These are phyloP conservation scores for Calonectria crousiana DNA, from an alignment of 2,329 filamentous ascomycete genomes.

Conservation along the genomic window DNA sequence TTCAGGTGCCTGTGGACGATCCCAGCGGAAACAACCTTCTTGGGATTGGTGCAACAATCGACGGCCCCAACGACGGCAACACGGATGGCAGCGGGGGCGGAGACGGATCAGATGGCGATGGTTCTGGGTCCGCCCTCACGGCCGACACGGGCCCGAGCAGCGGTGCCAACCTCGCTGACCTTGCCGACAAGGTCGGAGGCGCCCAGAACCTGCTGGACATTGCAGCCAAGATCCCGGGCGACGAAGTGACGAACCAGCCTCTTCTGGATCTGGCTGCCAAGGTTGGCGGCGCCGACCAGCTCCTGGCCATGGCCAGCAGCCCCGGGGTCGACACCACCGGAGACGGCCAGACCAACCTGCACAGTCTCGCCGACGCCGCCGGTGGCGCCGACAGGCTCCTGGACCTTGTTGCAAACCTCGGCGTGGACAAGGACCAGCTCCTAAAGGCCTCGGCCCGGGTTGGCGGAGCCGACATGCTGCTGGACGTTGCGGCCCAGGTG, in stretches of 20 bases:
- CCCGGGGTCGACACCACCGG: neutral
- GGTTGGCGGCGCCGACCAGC: conserved; percentile 2
- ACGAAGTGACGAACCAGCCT: neutral
- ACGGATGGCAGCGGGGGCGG: neutral
- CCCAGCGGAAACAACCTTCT: neutral
- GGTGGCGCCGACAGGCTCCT: neutral
- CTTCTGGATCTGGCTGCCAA: neutral
- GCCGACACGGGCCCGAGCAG: neutral
- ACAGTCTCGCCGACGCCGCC: neutral
- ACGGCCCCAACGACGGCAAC: neutral
- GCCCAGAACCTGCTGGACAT: neutral
- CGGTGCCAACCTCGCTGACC: neutral
- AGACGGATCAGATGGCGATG: neutral
- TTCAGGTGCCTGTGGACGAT: neutral
- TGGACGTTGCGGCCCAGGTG: neutral
- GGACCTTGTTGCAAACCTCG: neutral
- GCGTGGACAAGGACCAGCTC: neutral
- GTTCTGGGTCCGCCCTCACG: neutral
- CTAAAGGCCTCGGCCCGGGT: neutral
- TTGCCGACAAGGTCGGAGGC: neutral
- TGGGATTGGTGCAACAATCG: neutral
- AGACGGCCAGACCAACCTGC: neutral
- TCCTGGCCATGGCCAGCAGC: neutral
- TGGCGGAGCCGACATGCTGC: neutral
- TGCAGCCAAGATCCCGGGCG: neutral